phyloP scores from a whole-genome alignment of 306 rosid species.

The Datisca glomerata region DNA sequence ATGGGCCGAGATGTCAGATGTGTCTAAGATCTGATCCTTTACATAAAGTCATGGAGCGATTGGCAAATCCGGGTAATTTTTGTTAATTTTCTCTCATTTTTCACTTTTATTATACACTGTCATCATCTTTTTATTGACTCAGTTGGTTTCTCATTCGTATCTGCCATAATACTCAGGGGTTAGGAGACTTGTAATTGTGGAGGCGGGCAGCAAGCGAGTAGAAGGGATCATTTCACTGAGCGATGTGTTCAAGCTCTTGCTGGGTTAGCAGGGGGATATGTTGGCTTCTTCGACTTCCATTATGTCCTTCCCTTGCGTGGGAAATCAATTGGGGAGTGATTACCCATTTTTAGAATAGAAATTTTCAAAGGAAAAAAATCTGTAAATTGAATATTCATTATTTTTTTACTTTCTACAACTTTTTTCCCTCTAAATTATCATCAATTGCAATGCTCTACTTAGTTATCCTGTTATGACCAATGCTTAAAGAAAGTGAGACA shows the following conservation, averaged over 20 bases:
- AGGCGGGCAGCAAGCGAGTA: constrained; percentile 96
- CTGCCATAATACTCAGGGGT: constrained; percentile 39
- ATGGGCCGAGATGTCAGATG: constrained; percentile 96
- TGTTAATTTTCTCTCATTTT: neutral
- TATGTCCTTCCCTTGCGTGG: too few species aligned
- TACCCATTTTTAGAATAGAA: too few species aligned
- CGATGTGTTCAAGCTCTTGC: constrained; percentile 82
- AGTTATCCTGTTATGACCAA: too few species aligned
- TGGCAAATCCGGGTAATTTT: constrained; percentile 66
- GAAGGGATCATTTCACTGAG: constrained; percentile 81
- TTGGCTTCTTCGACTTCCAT: too few species aligned
- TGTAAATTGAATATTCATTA: too few species aligned
- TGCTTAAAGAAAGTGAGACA: too few species aligned
- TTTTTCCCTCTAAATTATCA: too few species aligned
- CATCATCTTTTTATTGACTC: neutral
- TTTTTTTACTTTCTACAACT: too few species aligned
- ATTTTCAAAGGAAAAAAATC: too few species aligned
- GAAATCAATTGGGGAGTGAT: too few species aligned
- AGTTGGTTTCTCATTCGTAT: neutral
- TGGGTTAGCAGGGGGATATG: too few species aligned
- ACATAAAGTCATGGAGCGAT: constrained; percentile 95
- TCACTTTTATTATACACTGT: neutral
- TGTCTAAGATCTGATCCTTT: constrained; percentile 81
- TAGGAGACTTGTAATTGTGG: constrained; percentile 82
- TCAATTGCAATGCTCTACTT: too few species aligned